phyloP scores from a whole-genome alignment of 768 basidiomycete genomes.

The Megacollybia marginata region DNA sequence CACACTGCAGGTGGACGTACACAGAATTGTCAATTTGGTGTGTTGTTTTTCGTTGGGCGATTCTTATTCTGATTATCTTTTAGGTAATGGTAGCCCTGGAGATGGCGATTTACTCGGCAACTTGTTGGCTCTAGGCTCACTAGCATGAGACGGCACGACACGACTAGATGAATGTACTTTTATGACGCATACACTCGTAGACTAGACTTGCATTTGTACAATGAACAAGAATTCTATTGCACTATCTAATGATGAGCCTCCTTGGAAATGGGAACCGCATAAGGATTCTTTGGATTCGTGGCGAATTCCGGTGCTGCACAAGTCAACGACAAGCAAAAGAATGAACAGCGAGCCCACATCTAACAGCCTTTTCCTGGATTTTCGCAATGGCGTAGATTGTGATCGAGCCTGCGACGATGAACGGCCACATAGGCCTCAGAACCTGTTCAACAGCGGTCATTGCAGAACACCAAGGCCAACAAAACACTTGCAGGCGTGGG shows the following conservation, averaged over 20 bases:
- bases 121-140: too few relatives aligned
- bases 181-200: too few relatives aligned
- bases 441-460: slow-evolving; percentile 36
- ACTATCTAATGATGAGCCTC: slow-evolving; percentile 26
- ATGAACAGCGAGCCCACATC: slow-evolving; percentile 45
- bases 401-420: slow-evolving; percentile 57
- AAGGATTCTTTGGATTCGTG: slow-evolving; percentile 78
- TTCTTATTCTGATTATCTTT: too few relatives aligned
- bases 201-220: too few relatives aligned
- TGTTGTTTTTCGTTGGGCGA: too few relatives aligned
- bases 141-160: too few relatives aligned
- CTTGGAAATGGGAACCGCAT: slow-evolving; percentile 69
- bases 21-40: too few relatives aligned
- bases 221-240: background rate
- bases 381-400: slow-evolving; percentile 62
- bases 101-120: too few relatives aligned
- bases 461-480: slow-evolving; percentile 1
- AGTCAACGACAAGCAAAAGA: background rate
- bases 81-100: too few relatives aligned
- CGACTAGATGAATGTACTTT: too few relatives aligned
- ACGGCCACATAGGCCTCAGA: slow-evolving; percentile 72
- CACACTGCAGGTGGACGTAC: too few relatives aligned
- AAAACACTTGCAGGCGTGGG: slow-evolving; percentile 58
- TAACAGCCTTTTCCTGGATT: slow-evolving; percentile 61
- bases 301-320: slow-evolving; percentile 55